Evolutionary conservation across 2,329 filamentous ascomycete species (phyloP), one percentile per base, ranked within the genome.

Genomic region (Dothistroma pini): DNA sequence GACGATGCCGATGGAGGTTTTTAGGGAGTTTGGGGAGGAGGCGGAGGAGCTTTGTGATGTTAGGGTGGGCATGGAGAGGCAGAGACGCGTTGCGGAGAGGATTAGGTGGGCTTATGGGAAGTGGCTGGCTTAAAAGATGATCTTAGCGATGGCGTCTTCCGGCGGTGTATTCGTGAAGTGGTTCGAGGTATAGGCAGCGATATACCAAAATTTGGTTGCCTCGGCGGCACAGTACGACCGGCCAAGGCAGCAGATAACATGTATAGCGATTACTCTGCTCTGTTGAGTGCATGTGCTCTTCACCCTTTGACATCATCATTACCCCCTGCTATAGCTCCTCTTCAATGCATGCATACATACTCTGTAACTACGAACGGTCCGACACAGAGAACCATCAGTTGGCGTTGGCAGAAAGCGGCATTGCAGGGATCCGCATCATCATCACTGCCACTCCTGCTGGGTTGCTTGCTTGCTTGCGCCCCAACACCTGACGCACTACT

Each of bases 61-160:
- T 66, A 79, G 85, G 53, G 88, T 86, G 68, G 91, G 91, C 2
- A 84, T 96, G 56, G 84, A 87, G 69, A 84, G 87, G 68, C 93
- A 97, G 79, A 82, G 87, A 62, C 88, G 86, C 73, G 89, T 93
- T 49, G 78, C 96, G 57, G 86, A 93, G 69, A 84, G 95, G 62
- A 91, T 97, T 68, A 83, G 90, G 64, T 97, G 95, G 93, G 89
- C 89, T 4, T 97, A 97, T 79, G 85, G 85, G 1, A 88, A 87
- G 72, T 97, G 89, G 89, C 75, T 81, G 57, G 51, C 51, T 6
- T 53, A 29, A 53, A 34, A 12, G 22, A 49, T 19, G 12, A 25
- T 10, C 9, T 9, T 19, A 10, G 9, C n/a, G n/a, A 21, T 10
- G 44, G 44, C 11, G 22, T 38, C 2, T 2, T 38, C 2, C 9